phyloP scores from a whole-genome alignment of 2,329 filamentous ascomycete species.

The Cordyceps militaris region DNA sequence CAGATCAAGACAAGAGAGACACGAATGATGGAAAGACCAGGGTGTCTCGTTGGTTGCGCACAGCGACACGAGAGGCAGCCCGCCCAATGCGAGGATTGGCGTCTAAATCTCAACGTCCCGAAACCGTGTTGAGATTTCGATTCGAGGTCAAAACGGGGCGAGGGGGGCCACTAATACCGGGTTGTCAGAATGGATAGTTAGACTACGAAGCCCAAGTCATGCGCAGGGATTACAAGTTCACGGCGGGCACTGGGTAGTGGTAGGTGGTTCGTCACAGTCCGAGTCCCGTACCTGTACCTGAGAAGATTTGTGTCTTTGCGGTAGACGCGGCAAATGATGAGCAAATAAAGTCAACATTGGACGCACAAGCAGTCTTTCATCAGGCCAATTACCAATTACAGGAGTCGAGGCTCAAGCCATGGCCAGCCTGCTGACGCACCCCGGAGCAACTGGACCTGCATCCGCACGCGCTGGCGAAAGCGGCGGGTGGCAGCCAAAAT shows the following conservation, averaged over 20 bases:
- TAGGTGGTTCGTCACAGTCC: no score
- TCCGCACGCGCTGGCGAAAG: background rate
- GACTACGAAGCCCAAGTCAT: conserved; percentile 5
- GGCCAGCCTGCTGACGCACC: background rate
- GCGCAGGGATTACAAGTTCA: background rate
- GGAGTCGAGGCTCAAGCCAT: no score
- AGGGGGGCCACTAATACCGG: background rate
- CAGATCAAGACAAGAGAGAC: background rate
- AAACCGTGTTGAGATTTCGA: conserved; percentile 4
- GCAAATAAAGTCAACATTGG: no score
- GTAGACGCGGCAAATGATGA: background rate
- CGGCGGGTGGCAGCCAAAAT: background rate
- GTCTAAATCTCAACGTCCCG: background rate
- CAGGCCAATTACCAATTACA: no score
- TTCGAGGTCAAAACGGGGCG: background rate
- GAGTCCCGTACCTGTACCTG: no score
- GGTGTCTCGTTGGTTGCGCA: background rate
- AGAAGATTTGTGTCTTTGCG: background rate
- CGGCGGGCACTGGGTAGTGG: background rate
- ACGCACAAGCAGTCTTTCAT: no score
- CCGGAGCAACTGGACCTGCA: background rate
- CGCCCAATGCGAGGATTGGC: background rate
- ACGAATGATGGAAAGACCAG: background rate
- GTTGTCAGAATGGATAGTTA: background rate
- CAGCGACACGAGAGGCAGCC: background rate